Base-by-base conservation (phyloP, 1,139 yeast species). In the Spathaspora sp. region DNA sequence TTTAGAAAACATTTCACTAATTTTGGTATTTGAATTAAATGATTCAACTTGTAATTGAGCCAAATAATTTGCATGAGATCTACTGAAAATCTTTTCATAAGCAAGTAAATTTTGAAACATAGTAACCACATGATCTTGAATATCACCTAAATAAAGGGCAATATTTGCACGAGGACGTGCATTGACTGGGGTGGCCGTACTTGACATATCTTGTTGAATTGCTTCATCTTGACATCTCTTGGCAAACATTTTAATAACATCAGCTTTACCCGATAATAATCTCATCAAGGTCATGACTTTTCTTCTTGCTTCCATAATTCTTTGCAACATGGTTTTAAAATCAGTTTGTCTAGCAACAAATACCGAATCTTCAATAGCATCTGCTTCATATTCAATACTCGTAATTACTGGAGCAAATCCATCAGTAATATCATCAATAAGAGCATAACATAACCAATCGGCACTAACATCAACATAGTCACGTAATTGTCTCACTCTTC, bases 191-290 rank as follows among this genome's bases (percentile, higher is more conserved):
- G 13, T 10, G 2, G 24, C 10, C 3, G 39, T 4, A 16, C 8
- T 36, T 8, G 24, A 24, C 16, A 37, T n/a, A 15, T 38, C 55
- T 54, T 10, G 54, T 11, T 47, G 46, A 24, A 49, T 69, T 62
- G 26, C 56, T 51, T 75, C 82, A 57, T 93, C 98, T 57, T 87
- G 95, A 65, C 98, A 91, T 60, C 99, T 78, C 63, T 93, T 93
- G 36, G 97, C 96, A 75, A 93, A 90, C 96, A 91, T 93, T 60
- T 89, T 88, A 58, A 93, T 89, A 48, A 93, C 99, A 65, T 95
- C 99, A 0, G 99, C 98, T 64, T 93, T 93, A 51, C 97, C 96
- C 24, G 95, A 84, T 45, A 93, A 74, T 51, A 93, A 73, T 58
- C 99, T 78, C 88, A 93, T 84, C 61, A 91, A 72, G 1, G 95